Evolutionary conservation across 306 rosid genomes (phyloP), one percentile per base, ranked within the genome.

Genomic region (Potentilla sterilis): DNA sequence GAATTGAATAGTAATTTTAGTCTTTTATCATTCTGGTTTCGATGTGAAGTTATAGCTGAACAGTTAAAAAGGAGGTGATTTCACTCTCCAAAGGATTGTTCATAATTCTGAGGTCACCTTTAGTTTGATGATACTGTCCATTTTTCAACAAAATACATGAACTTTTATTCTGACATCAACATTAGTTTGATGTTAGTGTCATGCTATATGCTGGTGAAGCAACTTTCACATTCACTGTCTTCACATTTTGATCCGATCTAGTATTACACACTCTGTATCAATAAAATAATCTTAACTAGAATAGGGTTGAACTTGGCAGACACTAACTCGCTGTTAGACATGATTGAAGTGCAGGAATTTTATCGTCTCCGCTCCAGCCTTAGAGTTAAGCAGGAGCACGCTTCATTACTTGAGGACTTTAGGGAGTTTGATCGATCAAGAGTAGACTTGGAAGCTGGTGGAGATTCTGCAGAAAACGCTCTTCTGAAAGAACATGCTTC

Each of bases 341-440:
- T 81, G 78, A 79, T 84, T 92, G 87, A 85, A 89, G 80, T 86
- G 86, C 97, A 96, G 99, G 99, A 96, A 79, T 96, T 96, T 85
- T 85, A 88, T 86, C 96, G 98, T 73, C 99, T 90, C 58, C 96
- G 97, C 55, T 87, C 96, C 70, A 85, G 96, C 85, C 96, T 89
- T 47, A 79, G 81, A 81, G 96, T 98, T 70, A 92, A 92, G 90
- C 87, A 88, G 81, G 98, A 96, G 54, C 99, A 90, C 49, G 98
- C 99, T 81, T 96, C 97, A 47, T 97, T 96, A 37, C 87, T 96
- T 51, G 99, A 96, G 19, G 98, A 92, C 86, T 96, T 96, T 78
- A 96, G 90, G 81, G 98, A 96, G 83, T 96, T 96, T 71, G 99
- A 96, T 87, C 88, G 98, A 28, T 77, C 99, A 78, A 86, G 94